Base-by-base conservation (phyloP, 192 early-diverging fungal species). In the Coemansia umbellata region DNA sequence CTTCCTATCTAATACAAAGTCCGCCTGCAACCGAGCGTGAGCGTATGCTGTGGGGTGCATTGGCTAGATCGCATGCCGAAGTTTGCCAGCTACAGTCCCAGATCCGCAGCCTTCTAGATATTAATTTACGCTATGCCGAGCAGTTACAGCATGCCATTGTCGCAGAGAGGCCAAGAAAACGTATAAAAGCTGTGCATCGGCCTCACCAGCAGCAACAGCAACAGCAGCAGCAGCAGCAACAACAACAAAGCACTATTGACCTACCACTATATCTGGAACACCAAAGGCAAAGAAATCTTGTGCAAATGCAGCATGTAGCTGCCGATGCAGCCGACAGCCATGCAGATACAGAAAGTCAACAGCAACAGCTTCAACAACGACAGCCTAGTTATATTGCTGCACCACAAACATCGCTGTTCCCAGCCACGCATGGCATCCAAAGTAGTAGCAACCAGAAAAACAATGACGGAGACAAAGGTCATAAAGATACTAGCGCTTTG, bases 51-150 rank as follows among this genome's bases (percentile, higher is more conserved):
- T 50, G 55, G 44, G 30, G 11, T 17, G 43, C 43, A n/a, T 50
- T 69, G 26, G 31, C 39, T 15, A 56, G 37, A 22, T 50, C 66
- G 42, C 47, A 57, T 17, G 8, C 49, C 15, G 66, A 69, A 27
- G 58, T 69, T 24, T 35, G 39, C 13, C 54, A 57, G 44, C 41
- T 69, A 40, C 59, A 62, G 27, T 35, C 50, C 9, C 55, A 58
- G 23, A 48, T 69, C 28, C 55, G 37, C 50, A 36, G 33, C 22
- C 59, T 69, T 23, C 33, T 69, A 2, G 51, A 47, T 26, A 44
- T 69, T 31, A 69, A 69, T 22, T 36, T 69, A 47, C 59, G 66
- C 7, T 69, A 69, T 31, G 66, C 66, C 23, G 66, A 69, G 51
- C 54, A 62, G 47, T 60, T 69, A 45, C 66, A 57, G 31, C 23